These are phyloP conservation scores for Phytophthora foliorum DNA, from an alignment of 352 stramenopile genomes.

Conservation along the genomic window DNA sequence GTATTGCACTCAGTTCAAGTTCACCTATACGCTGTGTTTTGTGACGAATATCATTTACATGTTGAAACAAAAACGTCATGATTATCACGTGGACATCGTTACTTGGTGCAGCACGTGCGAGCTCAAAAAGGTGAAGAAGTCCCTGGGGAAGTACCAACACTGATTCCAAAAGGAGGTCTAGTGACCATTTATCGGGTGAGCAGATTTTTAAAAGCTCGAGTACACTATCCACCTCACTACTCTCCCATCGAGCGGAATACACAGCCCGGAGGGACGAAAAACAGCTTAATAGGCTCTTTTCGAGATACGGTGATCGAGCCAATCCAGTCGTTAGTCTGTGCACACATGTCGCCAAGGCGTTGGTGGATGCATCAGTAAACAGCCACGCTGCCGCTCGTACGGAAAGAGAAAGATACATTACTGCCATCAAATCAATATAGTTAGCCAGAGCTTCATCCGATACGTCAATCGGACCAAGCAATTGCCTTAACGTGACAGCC, in stretches of 20 bases:
- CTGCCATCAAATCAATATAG: constrained; percentile 20
- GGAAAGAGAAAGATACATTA: constrained; percentile 14
- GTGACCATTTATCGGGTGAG: constrained; percentile 31
- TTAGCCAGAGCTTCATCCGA: constrained; percentile 28
- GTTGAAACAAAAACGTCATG: constrained; percentile 38
- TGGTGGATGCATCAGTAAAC: constrained; percentile 20
- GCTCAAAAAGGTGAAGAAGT: constrained; percentile 28
- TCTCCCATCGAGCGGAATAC: constrained; percentile 16
- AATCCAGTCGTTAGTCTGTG: constrained; percentile 18
- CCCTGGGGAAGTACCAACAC: constrained; percentile 35
- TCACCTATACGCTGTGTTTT: constrained; percentile 41
- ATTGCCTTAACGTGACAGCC: neutral
- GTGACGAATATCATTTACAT: constrained; percentile 33
- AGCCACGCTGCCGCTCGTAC: constrained; percentile 19
- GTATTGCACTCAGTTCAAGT: constrained; percentile 29
- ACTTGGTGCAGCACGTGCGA: constrained; percentile 17
- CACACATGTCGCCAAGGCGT: constrained; percentile 9
- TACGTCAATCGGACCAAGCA: constrained; percentile 31
- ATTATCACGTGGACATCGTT: constrained; percentile 13
- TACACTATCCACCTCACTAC: constrained; percentile 19
- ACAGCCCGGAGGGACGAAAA: constrained; percentile 22
- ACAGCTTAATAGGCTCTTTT: constrained; percentile 26
- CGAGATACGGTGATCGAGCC: constrained; percentile 15
- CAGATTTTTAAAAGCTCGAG: constrained; percentile 26
- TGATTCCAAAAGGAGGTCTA: constrained; percentile 22